Evolutionary conservation across 768 basidiomycete genomes (phyloP).

Genomic region (Pleurotus eryngii): DNA sequence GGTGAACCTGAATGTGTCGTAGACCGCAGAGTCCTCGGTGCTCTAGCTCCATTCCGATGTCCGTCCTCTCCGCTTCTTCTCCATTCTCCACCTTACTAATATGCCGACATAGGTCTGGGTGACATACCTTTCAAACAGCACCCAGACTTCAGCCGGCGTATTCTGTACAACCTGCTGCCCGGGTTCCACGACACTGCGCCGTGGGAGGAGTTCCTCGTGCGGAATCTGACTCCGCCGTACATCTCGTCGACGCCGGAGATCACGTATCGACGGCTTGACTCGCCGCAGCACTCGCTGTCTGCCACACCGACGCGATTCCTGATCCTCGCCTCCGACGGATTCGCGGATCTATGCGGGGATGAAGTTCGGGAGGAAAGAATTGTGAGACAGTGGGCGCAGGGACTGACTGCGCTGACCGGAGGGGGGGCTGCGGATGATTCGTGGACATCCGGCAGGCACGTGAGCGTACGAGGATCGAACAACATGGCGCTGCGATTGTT

Average conservation of each 20-base stretch:
- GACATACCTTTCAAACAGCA: slow-evolving; percentile 74
- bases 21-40: slow-evolving; percentile 69
- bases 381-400: slow-evolving; percentile 50
- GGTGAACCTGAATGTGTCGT: slow-evolving; percentile 66
- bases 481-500: slow-evolving; percentile 61
- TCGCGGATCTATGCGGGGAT: slow-evolving; percentile 54
- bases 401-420: slow-evolving; percentile 27
- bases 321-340: slow-evolving; percentile 65
- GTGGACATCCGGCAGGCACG: slow-evolving; percentile 7
- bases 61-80: slow-evolving; percentile 23
- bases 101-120: slow-evolving; percentile 47
- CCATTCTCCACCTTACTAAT: background rate
- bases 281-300: slow-evolving; percentile 20
- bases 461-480: slow-evolving; percentile 14
- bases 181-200: slow-evolving; percentile 57
- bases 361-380: slow-evolving; percentile 43
- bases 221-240: slow-evolving; percentile 63
- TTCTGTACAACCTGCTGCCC: slow-evolving; percentile 63
- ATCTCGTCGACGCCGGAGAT: slow-evolving; percentile 65
- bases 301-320: slow-evolving; percentile 37
- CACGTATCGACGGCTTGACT: slow-evolving; percentile 47
- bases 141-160: slow-evolving; percentile 61
- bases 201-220: slow-evolving; percentile 67
- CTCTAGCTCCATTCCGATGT: slow-evolving; percentile 78
- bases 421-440: slow-evolving; percentile 1